These are phyloP conservation scores for Coelastrella sp. DNA, from an alignment of 139 green algal genomes.

Conservation along the genomic window DNA sequence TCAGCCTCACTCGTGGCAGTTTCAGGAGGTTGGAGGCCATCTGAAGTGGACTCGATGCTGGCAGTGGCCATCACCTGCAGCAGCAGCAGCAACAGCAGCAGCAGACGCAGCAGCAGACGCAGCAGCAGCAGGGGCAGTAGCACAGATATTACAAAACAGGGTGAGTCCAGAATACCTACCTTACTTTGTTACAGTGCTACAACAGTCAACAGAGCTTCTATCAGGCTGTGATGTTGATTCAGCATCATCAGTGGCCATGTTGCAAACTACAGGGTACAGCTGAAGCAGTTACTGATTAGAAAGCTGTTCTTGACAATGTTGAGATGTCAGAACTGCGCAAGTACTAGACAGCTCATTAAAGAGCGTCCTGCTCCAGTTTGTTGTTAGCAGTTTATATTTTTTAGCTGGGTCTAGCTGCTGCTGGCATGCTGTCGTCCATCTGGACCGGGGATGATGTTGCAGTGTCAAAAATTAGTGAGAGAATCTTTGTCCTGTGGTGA, in stretches of 20 bases:
- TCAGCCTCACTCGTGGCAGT: neutral
- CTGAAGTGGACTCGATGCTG: constrained; percentile 10
- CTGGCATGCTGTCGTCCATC: neutral
- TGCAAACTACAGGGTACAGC: neutral
- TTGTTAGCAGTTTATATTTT: no score
- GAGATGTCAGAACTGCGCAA: no score
- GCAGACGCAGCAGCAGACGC: neutral
- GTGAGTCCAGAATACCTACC: no score
- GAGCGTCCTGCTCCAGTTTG: no score
- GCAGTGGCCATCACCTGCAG: constrained; percentile 4
- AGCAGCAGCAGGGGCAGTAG: neutral
- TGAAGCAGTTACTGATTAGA: no score
- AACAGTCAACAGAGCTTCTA: neutral
- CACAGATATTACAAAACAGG: neutral
- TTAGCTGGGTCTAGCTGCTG: neutral
- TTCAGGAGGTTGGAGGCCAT: neutral
- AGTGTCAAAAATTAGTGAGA: no score
- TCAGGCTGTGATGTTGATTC: neutral
- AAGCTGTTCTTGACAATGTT: no score
- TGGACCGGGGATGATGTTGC: neutral
- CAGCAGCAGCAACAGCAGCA: constrained; percentile 24
- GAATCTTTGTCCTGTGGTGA: neutral
- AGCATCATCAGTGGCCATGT: neutral
- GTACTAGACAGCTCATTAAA: no score
- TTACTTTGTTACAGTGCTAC: neutral